Evolutionary conservation across 768 basidiomycete species (phyloP).

Genomic region (Mycena metata): DNA sequence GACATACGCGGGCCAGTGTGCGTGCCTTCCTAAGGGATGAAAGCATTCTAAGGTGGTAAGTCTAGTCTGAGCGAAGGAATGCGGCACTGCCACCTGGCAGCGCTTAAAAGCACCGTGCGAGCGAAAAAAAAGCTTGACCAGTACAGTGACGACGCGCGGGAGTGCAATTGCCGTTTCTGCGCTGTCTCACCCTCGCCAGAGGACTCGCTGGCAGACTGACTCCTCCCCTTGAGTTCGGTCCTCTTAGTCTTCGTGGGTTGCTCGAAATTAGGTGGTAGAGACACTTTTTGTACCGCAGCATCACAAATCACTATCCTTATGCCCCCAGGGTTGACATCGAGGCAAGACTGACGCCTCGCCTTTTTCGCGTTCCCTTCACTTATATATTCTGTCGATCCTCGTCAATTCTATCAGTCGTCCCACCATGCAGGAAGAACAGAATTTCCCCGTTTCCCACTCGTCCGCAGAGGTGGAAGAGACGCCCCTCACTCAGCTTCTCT

Average conservation of each 20-base stretch:
- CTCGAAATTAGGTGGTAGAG: constrained; percentile 89
- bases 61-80: constrained; percentile 31
- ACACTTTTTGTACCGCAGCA: constrained; percentile 50
- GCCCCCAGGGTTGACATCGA: constrained; percentile 35
- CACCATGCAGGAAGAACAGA: constrained; percentile 32
- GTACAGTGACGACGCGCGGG: constrained; percentile 87
- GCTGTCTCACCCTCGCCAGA: constrained; percentile 80
- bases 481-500: constrained; percentile 67
- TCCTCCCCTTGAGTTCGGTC: constrained; percentile 87
- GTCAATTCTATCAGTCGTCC: constrained; percentile 18
- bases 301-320: constrained; percentile 25
- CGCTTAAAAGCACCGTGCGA: background rate
- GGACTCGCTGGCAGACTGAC: constrained; percentile 73
- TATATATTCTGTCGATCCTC: constrained; percentile 22
- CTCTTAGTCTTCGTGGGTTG: constrained; percentile 65
- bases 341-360: constrained; percentile 40
- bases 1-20: constrained; percentile 72
- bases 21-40: constrained; percentile 75
- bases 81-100: constrained; percentile 1
- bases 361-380: constrained; percentile 35
- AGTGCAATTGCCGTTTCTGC: constrained; percentile 49
- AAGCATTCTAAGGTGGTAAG: constrained; percentile 65
- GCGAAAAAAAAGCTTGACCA: constrained; percentile 51
- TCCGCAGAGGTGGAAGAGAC: constrained; percentile 38
- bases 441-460: constrained; percentile 40